Base-by-base conservation (phyloP, 495 filamentous ascomycete species). In the Neurospora hispaniola region DNA sequence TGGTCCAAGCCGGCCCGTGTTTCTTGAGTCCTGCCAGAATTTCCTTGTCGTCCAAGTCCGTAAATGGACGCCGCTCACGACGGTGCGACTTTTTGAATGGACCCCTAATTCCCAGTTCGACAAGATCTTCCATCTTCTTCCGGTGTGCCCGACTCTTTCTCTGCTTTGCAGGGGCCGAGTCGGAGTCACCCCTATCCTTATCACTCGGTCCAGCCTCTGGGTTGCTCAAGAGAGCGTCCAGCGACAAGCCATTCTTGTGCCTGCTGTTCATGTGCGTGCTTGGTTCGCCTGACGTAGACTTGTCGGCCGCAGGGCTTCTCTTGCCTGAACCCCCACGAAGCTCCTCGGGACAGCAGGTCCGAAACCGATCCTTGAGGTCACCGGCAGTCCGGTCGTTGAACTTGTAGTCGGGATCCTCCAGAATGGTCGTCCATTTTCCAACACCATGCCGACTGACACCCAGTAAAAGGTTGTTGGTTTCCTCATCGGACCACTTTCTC, bases 281-380 rank as follows among this genome's bases (percentile, higher is more conserved):
- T 44, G 76, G 54, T 20, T 76, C 71, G 16, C 42, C 16, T 20
- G 38, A 23, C 5, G 70, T 27, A 39, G 48, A 31, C 16, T 71
- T 41, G 31, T 44, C 72, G 20, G 71, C 69, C 9, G 66, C 46
- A n/a, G 23, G 31, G 42, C 70, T 70, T 41, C 81, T 80, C 23
- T 83, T 80, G 41, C 76, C 76, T 12, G 70, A 70, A 27, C 80
- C 80, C 23, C 76, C 79, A 39, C 84, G 80, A 59, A 88, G 77
- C 70, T 88, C 87, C 23, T 81, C 81, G 0, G 93, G 93, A 77
- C 90, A 93, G 78, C 91, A 93, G 5, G 92, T 92, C 42, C 92
- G 87, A 76, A 94, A 94, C 31, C 91, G 87, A 80, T 97, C 94
- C 83, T 97, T 97, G 73, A 97, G 80, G 78, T 97, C 94, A 12